A percentile compares a stretch with the other conserved stretches of the same genome.
phyloP scores from a whole-genome alignment of 208 protist genomes.

The Leishmania braziliensis region DNA sequence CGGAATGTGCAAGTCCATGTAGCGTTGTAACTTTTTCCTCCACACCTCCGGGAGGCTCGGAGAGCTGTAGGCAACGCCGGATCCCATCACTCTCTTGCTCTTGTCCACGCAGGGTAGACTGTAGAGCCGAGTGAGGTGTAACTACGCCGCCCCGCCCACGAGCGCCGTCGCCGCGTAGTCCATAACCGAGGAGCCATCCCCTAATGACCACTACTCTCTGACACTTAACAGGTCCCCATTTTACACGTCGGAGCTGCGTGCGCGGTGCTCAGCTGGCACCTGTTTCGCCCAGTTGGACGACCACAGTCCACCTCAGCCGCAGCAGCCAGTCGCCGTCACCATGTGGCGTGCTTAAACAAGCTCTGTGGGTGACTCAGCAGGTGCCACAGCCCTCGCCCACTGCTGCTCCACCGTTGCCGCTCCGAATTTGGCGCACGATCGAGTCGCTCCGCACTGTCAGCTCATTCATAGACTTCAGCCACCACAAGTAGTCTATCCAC shows the following conservation, averaged over 20 bases:
- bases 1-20: slow-evolving; percentile 15
- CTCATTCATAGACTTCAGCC: slow-evolving; percentile 7
- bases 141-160: slow-evolving; percentile 13
- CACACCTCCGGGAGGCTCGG: slow-evolving; percentile 16
- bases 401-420: slow-evolving; percentile 8
- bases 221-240: background rate
- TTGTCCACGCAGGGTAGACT: slow-evolving; percentile 15
- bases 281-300: slow-evolving; percentile 7
- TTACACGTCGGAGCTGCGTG: slow-evolving; percentile 16
- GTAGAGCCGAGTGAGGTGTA: slow-evolving; percentile 18
- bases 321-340: slow-evolving; percentile 16
- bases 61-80: slow-evolving; percentile 10
- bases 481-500: slow-evolving; percentile 28
- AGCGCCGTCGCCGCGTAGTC: slow-evolving; percentile 12
- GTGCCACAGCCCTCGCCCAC: background rate
- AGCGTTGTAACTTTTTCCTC: slow-evolving; percentile 11
- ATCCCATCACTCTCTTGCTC: slow-evolving; percentile 15
- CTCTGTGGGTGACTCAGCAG: slow-evolving; percentile 2
- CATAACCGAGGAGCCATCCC: slow-evolving; percentile 18
- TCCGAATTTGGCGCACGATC: slow-evolving; percentile 6
- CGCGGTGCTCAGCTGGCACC: slow-evolving; percentile 11
- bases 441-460: slow-evolving; percentile 17
- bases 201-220: slow-evolving; percentile 21
- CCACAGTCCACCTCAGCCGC: slow-evolving; percentile 12
- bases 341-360: slow-evolving; percentile 15